Base-by-base conservation (phyloP, 2,329 filamentous ascomycete species). In the Claviceps pazoutovae region DNA sequence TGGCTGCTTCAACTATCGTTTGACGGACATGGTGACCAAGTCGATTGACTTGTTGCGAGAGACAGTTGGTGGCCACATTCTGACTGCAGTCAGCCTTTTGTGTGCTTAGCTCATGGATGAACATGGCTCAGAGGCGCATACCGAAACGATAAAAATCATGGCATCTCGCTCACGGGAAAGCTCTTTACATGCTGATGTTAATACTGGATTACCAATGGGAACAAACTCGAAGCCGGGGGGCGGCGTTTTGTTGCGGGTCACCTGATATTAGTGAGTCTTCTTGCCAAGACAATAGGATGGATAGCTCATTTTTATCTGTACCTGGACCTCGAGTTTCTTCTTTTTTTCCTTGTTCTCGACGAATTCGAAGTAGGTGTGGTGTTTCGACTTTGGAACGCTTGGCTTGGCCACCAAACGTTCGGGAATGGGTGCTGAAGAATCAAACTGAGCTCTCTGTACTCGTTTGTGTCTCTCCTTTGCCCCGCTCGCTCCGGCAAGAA, bases 111-210 rank as follows among this genome's bases (percentile, higher is more conserved):
- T 36, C 26, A 42, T 9, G 19, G 17, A 37, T 38, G 7, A 16
- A 5, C 4, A 30, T 44, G 21, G 16, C 37, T 46, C 41, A 16
- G 23, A 23, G 36, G 30, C 44, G 44, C 53, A 45, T 71, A 82
- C 80, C 60, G 79, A 80, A 47, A 84, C 80, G 53, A 84, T 82
- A 58, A 81, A 84, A 16, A 83, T 77, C 74, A 82, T 78, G 45
- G 78, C 79, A 58, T 74, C 79, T 49, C 71, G 70, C 57, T 81
- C 76, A 56, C 81, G 72, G 1, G 80, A 84, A 19, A 83, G 63
- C 58, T 84, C 80, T 64, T 84, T 84, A 70, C 81, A 84, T 44
- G 71, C 67, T 51, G 68, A 69, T 5, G 79, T 83, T 59, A 84
- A 66, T 55, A 74, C 70, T 21, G 80, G 80, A 56, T 83, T 77